Evolutionary conservation across 2,329 filamentous ascomycete genomes (phyloP).

Genomic region (Alternaria sp.): DNA sequence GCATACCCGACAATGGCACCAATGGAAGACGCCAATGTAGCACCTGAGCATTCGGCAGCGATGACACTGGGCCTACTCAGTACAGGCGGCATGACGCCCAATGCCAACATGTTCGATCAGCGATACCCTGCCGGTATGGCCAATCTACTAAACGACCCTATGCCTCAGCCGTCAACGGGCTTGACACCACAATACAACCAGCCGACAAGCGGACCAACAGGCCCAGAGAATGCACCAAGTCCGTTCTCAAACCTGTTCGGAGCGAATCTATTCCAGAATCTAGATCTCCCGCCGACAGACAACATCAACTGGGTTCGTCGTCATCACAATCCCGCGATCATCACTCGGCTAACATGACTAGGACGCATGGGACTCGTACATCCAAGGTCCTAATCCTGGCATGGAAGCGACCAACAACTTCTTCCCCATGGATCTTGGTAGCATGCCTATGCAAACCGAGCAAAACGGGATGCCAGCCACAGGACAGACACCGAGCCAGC

Average conservation of each 20-base stretch:
- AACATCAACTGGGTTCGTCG: constrained; percentile 68
- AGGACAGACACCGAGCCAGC: constrained; percentile 17
- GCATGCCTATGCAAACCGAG: constrained; percentile 43
- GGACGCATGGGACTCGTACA: constrained; percentile 72
- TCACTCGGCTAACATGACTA: constrained; percentile 17
- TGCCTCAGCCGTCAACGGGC: constrained; percentile 37
- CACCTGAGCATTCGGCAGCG: constrained; percentile 68
- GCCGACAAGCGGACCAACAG: constrained; percentile 32
- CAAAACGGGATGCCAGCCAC: constrained; percentile 22
- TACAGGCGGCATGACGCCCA: constrained; percentile 64
- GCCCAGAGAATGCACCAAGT: constrained; percentile 54
- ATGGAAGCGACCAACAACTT: constrained; percentile 51
- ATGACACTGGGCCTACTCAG: constrained; percentile 75
- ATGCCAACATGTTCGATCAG: constrained; percentile 51
- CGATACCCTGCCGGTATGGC: constrained; percentile 48
- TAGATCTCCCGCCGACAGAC: constrained; percentile 57
- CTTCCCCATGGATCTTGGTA: constrained; percentile 52
- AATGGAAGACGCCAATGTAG: constrained; percentile 62
- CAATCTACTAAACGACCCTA: constrained; percentile 46
- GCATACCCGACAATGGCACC: constrained; percentile 36
- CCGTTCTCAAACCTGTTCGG: constrained; percentile 64
- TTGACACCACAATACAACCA: constrained; percentile 46
- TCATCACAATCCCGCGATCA: neutral
- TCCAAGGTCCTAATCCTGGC: constrained; percentile 65
- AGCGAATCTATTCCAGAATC: constrained; percentile 56